Conservation (phyloP, 441 rosid genomes). For the Melastoma candidum region DNA sequence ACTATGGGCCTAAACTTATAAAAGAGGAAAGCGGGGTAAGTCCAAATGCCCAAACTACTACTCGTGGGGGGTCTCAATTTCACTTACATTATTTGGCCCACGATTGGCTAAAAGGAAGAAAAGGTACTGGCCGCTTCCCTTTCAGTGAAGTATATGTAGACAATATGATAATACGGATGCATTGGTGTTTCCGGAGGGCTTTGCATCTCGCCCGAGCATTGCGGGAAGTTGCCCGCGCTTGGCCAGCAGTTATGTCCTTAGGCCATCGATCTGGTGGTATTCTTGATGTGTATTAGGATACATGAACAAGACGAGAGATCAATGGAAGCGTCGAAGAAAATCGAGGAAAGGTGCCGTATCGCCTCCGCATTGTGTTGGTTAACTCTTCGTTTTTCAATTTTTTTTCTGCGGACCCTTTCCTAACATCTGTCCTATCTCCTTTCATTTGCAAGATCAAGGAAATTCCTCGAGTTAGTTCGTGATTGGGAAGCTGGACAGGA, state of each 20-base stretch:
- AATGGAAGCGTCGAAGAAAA: conserved; percentile 71
- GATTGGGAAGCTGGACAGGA: conserved; percentile 88
- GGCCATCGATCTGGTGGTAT: conserved; percentile 65
- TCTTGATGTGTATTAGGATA: conserved; percentile 41
- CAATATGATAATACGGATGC: conserved; percentile 8
- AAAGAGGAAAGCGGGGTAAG: no score
- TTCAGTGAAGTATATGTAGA: neutral
- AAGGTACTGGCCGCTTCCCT: no score
- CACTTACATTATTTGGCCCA: no score
- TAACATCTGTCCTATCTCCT: conserved; percentile 4
- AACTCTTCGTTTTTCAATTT: neutral
- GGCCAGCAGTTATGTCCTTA: conserved; percentile 93
- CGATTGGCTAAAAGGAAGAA: no score
- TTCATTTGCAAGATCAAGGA: conserved; percentile 46
- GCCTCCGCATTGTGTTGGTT: conserved; percentile 9
- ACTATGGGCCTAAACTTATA: no score
- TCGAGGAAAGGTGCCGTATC: conserved; percentile 46
- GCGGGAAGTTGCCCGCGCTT: conserved; percentile 97
- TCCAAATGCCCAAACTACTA: no score
- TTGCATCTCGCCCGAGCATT: conserved; percentile 73
- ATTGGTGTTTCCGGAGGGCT: conserved; percentile 85
- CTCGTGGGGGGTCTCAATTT: no score
- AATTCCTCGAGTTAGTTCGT: conserved; percentile 57
- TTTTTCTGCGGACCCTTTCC: conserved; percentile 4
- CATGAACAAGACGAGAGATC: conserved; percentile 59